Evolutionary conservation across 352 stramenopile genomes (phyloP).

Genomic region (Phytophthora sp.): DNA sequence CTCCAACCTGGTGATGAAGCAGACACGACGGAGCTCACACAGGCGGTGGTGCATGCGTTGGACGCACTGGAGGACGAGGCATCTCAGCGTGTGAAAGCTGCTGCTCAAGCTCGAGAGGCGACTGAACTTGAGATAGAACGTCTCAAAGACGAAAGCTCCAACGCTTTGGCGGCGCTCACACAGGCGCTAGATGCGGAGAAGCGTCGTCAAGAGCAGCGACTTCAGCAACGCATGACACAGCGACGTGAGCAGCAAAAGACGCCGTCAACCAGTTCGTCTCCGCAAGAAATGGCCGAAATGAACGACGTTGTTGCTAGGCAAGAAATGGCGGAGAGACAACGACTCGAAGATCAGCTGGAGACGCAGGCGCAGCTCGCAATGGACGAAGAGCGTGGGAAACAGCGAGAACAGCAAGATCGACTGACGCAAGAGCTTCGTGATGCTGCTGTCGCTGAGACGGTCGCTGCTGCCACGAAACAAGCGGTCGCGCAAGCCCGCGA

Average conservation of each 20-base stretch:
- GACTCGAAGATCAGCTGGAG: constrained; percentile 37
- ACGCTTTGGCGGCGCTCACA: constrained; percentile 15
- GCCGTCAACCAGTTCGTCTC: constrained; percentile 15
- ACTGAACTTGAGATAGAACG: constrained; percentile 28
- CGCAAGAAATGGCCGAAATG: constrained; percentile 27
- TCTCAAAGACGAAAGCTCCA: constrained; percentile 29
- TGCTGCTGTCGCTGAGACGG: constrained; percentile 18
- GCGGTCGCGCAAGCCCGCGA: constrained; percentile 14
- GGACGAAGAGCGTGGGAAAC: constrained; percentile 29
- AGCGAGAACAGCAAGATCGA: constrained; percentile 27
- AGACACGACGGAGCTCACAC: not conserved
- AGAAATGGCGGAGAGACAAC: constrained; percentile 24
- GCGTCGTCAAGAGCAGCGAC: constrained; percentile 30
- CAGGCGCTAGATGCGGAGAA: constrained; percentile 31
- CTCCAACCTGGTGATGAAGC: constrained; percentile 20
- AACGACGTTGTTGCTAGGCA: constrained; percentile 30
- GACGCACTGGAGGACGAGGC: constrained; percentile 22
- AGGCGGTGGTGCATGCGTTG: constrained; percentile 14
- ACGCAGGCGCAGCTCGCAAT: constrained; percentile 28
- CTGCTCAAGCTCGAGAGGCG: constrained; percentile 4
- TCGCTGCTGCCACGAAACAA: constrained; percentile 25
- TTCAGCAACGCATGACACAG: constrained; percentile 38
- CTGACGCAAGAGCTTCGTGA: constrained; percentile 30
- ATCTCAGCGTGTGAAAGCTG: not conserved
- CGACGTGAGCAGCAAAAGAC: constrained; percentile 28